These are phyloP conservation scores for Termitomyces sp. DNA, from an alignment of 768 basidiomycete genomes.

Conservation along the genomic window DNA sequence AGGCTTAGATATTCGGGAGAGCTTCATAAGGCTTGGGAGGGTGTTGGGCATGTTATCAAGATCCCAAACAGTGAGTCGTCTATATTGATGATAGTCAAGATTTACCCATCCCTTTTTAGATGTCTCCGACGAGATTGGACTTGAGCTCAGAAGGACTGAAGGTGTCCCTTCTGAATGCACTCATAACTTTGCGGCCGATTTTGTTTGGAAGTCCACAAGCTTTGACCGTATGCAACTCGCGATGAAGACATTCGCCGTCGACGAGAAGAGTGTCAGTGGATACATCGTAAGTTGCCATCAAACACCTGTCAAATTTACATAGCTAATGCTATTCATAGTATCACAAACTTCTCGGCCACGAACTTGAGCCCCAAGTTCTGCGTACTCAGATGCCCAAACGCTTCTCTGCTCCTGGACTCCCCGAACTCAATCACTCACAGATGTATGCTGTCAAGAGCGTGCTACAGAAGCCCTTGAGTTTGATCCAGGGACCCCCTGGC, in stretches of 20 bases:
- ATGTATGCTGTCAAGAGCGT: slow-evolving; percentile 99
- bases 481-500: slow-evolving; percentile 98
- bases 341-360: slow-evolving; percentile 97
- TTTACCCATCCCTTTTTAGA: slow-evolving; percentile 43
- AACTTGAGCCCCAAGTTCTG: slow-evolving; percentile 90
- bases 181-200: slow-evolving; percentile 95
- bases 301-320: background rate
- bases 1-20: slow-evolving; percentile 87
- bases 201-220: slow-evolving; percentile 99
- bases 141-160: slow-evolving; percentile 87
- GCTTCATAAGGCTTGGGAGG: slow-evolving; percentile 93
- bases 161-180: slow-evolving; percentile 93
- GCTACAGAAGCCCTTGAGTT: slow-evolving; percentile 92
- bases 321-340: slow-evolving; percentile 50
- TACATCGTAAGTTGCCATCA: slow-evolving; percentile 72
- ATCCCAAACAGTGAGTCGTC: slow-evolving; percentile 87
- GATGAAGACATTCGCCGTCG: slow-evolving; percentile 99
- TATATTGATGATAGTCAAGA: background rate
- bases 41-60: slow-evolving; percentile 97
- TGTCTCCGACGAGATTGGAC: slow-evolving; percentile 95
- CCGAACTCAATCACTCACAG: slow-evolving; percentile 98
- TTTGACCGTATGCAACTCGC: slow-evolving; percentile 99
- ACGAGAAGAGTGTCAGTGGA: slow-evolving; percentile 98
- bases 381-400: slow-evolving; percentile 94
- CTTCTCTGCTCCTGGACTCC: slow-evolving; percentile 95